Base-by-base conservation (phyloP, 208 protist species). In the Acanthamoeba castellanii region DNA sequence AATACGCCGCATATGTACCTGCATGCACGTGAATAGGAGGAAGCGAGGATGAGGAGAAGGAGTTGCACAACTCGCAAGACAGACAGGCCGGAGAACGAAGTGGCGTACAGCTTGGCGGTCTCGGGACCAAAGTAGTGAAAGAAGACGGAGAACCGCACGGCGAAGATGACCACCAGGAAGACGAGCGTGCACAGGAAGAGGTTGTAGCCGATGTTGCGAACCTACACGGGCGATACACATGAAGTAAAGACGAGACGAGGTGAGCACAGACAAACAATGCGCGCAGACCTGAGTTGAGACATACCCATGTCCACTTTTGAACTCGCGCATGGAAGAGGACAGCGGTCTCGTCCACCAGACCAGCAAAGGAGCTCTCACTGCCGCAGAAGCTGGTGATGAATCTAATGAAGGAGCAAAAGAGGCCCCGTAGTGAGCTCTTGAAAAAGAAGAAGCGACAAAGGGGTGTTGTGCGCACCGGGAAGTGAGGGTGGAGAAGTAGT, bases 331-430 rank as follows among this genome's bases (percentile, higher is more conserved):
- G 18, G 37, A 74, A 92, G 2, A 92, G 27, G 13, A 74, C 32
- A 16, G 85, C 61, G 1, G 85, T 92, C 27, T 92, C 85, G 34
- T 92, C 85, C 0, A 92, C 61, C 20, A 92, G 85, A 27, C 85
- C 85, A 25, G 85, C 85, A 74, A 92, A 92, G 13, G 85, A 92
- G 61, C 85, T 92, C 59, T 92, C 85, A 34, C 85, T 92, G 13
- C 85, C 85, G 27, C 85, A 92, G 61, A 92, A 92, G 85, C 61
- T 74, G 16, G 85, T 92, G 32, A 92, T 92, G 61, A 92, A 92
- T 18, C 61, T 68, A 59, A 84, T n/a, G 14, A 20, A 59, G 52
- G 1, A 59, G 52, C 52, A 22, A 7, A 22, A 59, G 52, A 22
- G 18, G 52, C 52, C 52, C 14, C 18, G 20, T 6, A 64, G 20